These are phyloP conservation scores for Saccharomycopsis fodiens DNA, from an alignment of 805 yeast genomes.

Conservation along the genomic window DNA sequence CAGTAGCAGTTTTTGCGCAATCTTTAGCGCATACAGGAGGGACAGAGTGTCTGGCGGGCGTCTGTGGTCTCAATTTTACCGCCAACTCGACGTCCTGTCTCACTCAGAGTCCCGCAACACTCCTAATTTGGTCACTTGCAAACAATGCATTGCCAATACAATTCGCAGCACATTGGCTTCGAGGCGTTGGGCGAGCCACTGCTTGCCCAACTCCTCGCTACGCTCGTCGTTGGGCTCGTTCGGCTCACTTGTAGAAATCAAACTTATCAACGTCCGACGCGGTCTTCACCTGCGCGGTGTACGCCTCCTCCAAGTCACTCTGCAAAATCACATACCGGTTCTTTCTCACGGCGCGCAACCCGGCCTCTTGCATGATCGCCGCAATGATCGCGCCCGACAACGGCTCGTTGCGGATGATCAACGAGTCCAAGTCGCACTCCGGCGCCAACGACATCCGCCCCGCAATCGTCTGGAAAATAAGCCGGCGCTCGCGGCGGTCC, in stretches of 20 bases:
- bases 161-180: too few species aligned
- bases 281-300: slow-evolving; percentile 91
- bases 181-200: too few species aligned
- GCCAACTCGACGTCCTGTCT: too few species aligned
- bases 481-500: slow-evolving; percentile 96
- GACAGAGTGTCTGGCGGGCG: too few species aligned
- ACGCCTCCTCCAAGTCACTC: slow-evolving; percentile 95
- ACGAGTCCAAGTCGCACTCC: slow-evolving; percentile 91
- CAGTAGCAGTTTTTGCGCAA: too few species aligned
- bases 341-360: slow-evolving; percentile 95
- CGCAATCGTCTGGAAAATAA: slow-evolving; percentile 92
- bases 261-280: slow-evolving; percentile 95
- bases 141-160: too few species aligned
- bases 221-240: too few species aligned
- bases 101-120: too few species aligned
- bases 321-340: slow-evolving; percentile 95
- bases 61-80: too few species aligned
- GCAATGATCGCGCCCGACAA: slow-evolving; percentile 96
- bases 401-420: slow-evolving; percentile 93
- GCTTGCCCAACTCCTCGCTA: too few species aligned
- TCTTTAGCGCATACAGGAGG: too few species aligned
- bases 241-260: slow-evolving; percentile 90
- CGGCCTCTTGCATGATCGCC: slow-evolving; percentile 99
- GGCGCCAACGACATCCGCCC: slow-evolving; percentile 98
- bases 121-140: too few species aligned